phyloP scores from a whole-genome alignment of 202 grass and related monocot genomes.

The Miscanthus sacchariflorus region DNA sequence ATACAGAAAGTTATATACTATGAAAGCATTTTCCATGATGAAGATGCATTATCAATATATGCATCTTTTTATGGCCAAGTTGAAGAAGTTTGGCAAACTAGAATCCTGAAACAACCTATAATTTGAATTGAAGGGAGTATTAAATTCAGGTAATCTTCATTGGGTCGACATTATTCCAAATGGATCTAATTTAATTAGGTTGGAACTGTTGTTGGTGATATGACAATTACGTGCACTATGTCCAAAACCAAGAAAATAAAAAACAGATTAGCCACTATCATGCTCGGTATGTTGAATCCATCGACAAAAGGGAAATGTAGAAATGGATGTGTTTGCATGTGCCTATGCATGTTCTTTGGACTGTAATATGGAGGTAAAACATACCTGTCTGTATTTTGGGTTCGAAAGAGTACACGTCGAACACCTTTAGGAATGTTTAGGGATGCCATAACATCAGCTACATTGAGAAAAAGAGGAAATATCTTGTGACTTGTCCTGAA shows the following conservation, averaged over 20 bases:
- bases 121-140: background rate
- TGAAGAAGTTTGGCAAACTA: background rate
- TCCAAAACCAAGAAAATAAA: background rate
- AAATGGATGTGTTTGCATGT: background rate
- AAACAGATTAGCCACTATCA: background rate
- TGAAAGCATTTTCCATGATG: background rate
- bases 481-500: background rate
- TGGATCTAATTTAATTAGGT: background rate
- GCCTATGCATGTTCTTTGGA: background rate
- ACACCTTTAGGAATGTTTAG: conserved; percentile 66
- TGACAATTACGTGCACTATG: background rate
- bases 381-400: conserved; percentile 55
- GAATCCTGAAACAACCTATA: background rate
- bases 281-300: background rate
- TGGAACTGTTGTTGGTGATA: background rate
- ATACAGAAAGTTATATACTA: background rate
- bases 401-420: conserved; percentile 55
- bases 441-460: conserved; percentile 59
- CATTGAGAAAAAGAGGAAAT: background rate
- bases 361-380: background rate
- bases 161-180: background rate
- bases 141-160: background rate
- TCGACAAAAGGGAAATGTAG: background rate
- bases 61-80: background rate
- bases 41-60: background rate